Evolutionary conservation across 768 basidiomycete genomes (phyloP).

Genomic region (Hortiboletus campestris): DNA sequence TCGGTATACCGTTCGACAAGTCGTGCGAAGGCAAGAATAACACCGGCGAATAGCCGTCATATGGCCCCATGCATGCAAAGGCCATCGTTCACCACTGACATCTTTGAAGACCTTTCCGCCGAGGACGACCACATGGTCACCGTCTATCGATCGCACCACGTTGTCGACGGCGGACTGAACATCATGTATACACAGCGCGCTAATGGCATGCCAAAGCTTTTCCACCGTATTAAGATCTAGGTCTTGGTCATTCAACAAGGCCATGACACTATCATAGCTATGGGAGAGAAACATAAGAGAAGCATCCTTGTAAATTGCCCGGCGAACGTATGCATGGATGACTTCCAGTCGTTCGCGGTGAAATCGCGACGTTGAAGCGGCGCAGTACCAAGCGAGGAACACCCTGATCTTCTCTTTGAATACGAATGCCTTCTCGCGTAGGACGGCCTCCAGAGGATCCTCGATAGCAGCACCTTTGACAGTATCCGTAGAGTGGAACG

Average conservation of each 20-base stretch:
- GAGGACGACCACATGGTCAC: conserved; percentile 31
- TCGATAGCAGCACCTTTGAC: conserved; percentile 4
- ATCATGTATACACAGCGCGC: conserved; percentile 28
- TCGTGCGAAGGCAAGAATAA: conserved; percentile 33
- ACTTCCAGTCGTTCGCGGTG: conserved; percentile 34
- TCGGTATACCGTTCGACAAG: conserved; percentile 29
- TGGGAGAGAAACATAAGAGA: conserved; percentile 39
- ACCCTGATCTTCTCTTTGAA: conserved; percentile 35
- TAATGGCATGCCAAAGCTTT: conserved; percentile 34
- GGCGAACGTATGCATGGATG: conserved; percentile 37
- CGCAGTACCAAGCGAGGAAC: conserved; percentile 34
- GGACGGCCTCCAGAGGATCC: conserved; percentile 35
- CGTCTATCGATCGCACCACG: conserved; percentile 29
- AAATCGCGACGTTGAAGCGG: conserved; percentile 30
- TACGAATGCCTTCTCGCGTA: conserved; percentile 33
- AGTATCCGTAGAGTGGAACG: conserved; percentile 12
- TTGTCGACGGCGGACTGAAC: conserved; percentile 31
- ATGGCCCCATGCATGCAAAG: conserved; percentile 38
- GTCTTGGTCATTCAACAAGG: conserved; percentile 28
- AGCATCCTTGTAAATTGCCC: conserved; percentile 37
- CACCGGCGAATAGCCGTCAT: conserved; percentile 30
- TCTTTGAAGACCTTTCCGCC: conserved; percentile 36
- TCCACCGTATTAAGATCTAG: conserved; percentile 33
- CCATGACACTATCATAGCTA: conserved; percentile 30
- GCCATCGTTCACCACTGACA: conserved; percentile 26